These are phyloP conservation scores for Xylaria sp. DNA, from an alignment of 495 filamentous ascomycete species.

Conservation along the genomic window DNA sequence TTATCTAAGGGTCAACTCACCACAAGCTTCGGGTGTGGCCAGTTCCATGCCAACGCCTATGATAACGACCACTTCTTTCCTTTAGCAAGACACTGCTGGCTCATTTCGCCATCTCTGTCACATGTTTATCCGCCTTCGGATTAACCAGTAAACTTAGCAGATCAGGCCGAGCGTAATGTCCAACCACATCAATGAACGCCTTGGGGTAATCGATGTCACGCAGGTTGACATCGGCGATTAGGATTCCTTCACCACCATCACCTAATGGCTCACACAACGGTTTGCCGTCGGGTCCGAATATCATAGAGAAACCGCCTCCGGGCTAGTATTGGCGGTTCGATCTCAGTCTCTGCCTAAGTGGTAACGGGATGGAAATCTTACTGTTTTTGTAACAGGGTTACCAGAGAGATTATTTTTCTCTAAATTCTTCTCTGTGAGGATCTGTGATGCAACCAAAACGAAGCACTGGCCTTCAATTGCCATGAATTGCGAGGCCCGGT, in stretches of 20 bases:
- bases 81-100: background rate
- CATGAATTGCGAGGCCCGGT: slow-evolving; percentile 48
- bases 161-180: slow-evolving; percentile 64
- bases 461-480: slow-evolving; percentile 62
- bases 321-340: slow-evolving; percentile 33
- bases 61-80: background rate
- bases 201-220: slow-evolving; percentile 50
- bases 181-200: slow-evolving; percentile 54
- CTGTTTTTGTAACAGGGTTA: slow-evolving; percentile 44
- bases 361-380: slow-evolving; percentile 27
- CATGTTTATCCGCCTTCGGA: slow-evolving; percentile 39
- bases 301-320: slow-evolving; percentile 58
- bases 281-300: slow-evolving; percentile 63
- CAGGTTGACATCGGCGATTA: slow-evolving; percentile 56
- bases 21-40: background rate
- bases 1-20: slow-evolving; percentile 34
- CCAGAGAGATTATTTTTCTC: slow-evolving; percentile 45
- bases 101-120: slow-evolving; percentile 42
- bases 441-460: slow-evolving; percentile 55
- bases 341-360: slow-evolving; percentile 7
- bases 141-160: slow-evolving; percentile 59
- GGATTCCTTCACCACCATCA: slow-evolving; percentile 48
- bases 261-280: slow-evolving; percentile 47
- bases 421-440: slow-evolving; percentile 49
- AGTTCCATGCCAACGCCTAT: slow-evolving; percentile 1